Evolutionary conservation across 352 stramenopile species (phyloP).

Genomic region (Saprolegnia parasitica): DNA sequence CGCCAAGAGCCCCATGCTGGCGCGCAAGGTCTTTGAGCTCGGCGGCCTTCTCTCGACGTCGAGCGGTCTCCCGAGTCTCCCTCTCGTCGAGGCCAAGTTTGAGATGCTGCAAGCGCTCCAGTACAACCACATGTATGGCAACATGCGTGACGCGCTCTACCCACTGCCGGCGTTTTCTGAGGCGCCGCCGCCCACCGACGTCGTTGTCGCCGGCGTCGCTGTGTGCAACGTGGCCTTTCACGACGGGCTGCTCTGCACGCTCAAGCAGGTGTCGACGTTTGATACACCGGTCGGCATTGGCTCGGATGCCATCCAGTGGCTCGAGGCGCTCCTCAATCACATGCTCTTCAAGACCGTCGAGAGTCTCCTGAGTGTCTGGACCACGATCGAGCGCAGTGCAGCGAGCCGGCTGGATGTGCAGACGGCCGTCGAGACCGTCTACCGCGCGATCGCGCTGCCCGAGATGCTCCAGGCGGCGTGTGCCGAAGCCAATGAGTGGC

Average conservation of each 20-base stretch:
- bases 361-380: not conserved
- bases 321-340: slow-evolving; percentile 25
- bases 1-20: slow-evolving; percentile 1
- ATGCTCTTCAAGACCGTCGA: slow-evolving; percentile 15
- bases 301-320: not conserved
- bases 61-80: slow-evolving; percentile 14
- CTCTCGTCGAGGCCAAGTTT: slow-evolving; percentile 15
- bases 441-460: slow-evolving; percentile 5
- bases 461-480: slow-evolving; percentile 28
- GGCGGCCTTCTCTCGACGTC: not conserved
- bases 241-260: slow-evolving; percentile 19
- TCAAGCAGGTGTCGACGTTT: slow-evolving; percentile 27
- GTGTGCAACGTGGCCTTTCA: not conserved
- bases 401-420: not conserved
- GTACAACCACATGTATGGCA: slow-evolving; percentile 10
- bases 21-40: slow-evolving; percentile 19
- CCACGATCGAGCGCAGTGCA: not conserved
- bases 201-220: not conserved
- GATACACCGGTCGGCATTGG: slow-evolving; percentile 19
- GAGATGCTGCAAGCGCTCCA: slow-evolving; percentile 10
- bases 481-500: slow-evolving; percentile 27
- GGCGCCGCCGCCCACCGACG: not conserved
- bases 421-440: slow-evolving; percentile 7
- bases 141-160: slow-evolving; percentile 1
- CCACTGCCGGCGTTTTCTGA: not conserved